A percentile compares a stretch with the other conserved stretches of the same genome.
These are phyloP conservation scores for Arachis stenosperma DNA, from an alignment of 306 rosid genomes.

Conservation along the genomic window DNA sequence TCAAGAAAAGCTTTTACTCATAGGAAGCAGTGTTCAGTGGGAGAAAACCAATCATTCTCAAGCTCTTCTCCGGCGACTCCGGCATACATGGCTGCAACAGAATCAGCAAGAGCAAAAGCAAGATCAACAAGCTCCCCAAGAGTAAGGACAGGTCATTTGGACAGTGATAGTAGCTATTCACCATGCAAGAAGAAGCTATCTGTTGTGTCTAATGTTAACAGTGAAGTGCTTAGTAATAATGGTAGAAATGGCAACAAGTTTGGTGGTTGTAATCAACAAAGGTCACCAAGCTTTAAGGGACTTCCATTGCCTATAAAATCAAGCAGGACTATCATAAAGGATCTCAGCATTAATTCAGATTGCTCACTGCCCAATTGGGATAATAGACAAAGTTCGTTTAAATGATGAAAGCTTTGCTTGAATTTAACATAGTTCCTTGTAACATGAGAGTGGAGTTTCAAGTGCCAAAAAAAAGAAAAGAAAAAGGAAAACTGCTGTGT, in stretches of 20 bases:
- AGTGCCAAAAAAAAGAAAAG: slow-evolving; percentile 6
- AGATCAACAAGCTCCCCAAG: slow-evolving; percentile 80
- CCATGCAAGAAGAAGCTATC: slow-evolving; percentile 79
- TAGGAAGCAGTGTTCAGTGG: slow-evolving; percentile 65
- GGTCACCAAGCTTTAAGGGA: slow-evolving; percentile 84
- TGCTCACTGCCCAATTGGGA: slow-evolving; percentile 66
- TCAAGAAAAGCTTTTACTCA: slow-evolving; percentile 57
- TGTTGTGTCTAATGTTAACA: slow-evolving; percentile 52
- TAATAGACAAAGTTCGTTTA: slow-evolving; percentile 52
- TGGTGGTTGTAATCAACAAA: slow-evolving; percentile 48
- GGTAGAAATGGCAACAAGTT: slow-evolving; percentile 40
- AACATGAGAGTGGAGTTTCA: slow-evolving; percentile 23
- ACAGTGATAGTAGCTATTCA: slow-evolving; percentile 67
- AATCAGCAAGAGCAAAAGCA: slow-evolving; percentile 80
- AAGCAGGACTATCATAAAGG: slow-evolving; percentile 50
- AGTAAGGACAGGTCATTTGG: slow-evolving; percentile 57
- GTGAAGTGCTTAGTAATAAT: slow-evolving; percentile 45
- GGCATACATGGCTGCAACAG: slow-evolving; percentile 95
- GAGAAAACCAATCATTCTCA: slow-evolving; percentile 59
- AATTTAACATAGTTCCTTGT: slow-evolving; percentile 24
- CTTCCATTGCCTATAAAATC: slow-evolving; percentile 79
- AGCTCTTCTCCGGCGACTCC: slow-evolving; percentile 76
- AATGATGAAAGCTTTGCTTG: slow-evolving; percentile 45
- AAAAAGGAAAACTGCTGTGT: slow-evolving; percentile 17
- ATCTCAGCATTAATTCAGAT: slow-evolving; percentile 75